Conservation (phyloP, 768 basidiomycete genomes). For the Mycena galopus region DNA sequence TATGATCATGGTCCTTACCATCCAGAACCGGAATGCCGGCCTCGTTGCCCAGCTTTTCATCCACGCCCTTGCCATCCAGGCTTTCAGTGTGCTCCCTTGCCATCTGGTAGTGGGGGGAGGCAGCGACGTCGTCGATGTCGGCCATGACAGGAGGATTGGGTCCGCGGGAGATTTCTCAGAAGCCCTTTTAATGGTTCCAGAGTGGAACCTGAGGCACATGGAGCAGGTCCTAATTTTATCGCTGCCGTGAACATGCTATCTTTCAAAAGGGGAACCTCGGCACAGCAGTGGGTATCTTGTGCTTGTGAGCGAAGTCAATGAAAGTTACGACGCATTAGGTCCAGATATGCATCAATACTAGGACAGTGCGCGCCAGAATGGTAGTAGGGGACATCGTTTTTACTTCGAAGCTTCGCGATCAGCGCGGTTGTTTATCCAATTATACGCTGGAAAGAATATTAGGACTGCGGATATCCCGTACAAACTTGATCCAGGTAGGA, state of each 20-base stretch:
- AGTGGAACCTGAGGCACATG: slow-evolving; percentile 17
- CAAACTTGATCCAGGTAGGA: not conserved
- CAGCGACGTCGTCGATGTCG: slow-evolving; percentile 26
- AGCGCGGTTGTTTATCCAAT: not conserved
- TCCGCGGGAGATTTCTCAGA: slow-evolving; percentile 7
- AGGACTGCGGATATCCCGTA: not conserved
- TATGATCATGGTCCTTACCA: slow-evolving; percentile 38
- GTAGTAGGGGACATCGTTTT: not conserved
- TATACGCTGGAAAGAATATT: not conserved
- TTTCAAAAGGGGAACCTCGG: not conserved
- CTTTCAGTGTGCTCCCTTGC: slow-evolving; percentile 36
- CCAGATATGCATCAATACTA: not conserved
- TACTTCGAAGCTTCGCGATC: not conserved
- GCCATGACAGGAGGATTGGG: slow-evolving; percentile 16
- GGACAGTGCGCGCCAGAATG: not conserved
- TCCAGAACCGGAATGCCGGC: slow-evolving; percentile 36
- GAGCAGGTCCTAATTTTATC: not conserved
- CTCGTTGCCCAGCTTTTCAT: slow-evolving; percentile 44
- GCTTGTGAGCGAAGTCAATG: not conserved
- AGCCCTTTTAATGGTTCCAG: slow-evolving; percentile 20
- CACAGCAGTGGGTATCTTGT: not conserved
- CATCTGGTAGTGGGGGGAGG: slow-evolving; percentile 40
- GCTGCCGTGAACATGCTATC: not conserved
- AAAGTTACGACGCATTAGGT: not conserved
- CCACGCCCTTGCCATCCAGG: slow-evolving; percentile 28